Evolutionary conservation across 495 filamentous ascomycete species (phyloP).

Genomic region (Wilcoxina mikolae): DNA sequence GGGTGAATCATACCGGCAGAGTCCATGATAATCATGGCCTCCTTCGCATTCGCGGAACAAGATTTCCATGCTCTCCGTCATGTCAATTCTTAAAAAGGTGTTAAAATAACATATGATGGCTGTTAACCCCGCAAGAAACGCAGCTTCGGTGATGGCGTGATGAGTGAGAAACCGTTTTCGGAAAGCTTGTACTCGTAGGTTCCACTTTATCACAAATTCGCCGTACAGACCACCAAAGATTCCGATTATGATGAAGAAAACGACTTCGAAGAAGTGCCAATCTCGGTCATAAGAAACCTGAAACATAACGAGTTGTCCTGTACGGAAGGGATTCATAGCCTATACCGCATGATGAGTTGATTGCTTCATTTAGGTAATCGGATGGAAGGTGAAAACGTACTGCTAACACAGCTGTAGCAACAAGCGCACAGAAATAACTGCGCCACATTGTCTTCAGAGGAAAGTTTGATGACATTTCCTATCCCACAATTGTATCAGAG

Average conservation of each 20-base stretch:
- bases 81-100: conserved; percentile 89
- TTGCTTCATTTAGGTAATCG: not conserved
- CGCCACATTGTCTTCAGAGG: conserved; percentile 96
- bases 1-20: conserved; percentile 50
- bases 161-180: conserved; percentile 82
- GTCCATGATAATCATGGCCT: conserved; percentile 73
- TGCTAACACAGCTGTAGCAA: conserved; percentile 84
- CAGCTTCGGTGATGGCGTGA: conserved; percentile 78
- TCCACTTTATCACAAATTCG: conserved; percentile 98
- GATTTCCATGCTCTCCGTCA: conserved; percentile 99
- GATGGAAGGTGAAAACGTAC: conserved; percentile 31
- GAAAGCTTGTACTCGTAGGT: conserved; percentile 77
- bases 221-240: conserved; percentile 92
- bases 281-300: conserved; percentile 88
- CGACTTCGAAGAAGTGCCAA: conserved; percentile 94
- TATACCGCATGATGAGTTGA: conserved; percentile 9
- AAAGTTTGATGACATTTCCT: conserved; percentile 43
- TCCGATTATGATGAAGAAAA: conserved; percentile 85
- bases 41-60: conserved; percentile 82
- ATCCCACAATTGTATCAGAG: not conserved
- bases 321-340: conserved; percentile 94
- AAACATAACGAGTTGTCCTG: conserved; percentile 99
- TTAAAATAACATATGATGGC: conserved; percentile 92
- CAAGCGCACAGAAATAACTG: conserved; percentile 93
- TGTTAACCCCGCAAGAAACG: conserved; percentile 64